Conservation (phyloP, 768 basidiomycete species). For the Termitomyces sp. region DNA sequence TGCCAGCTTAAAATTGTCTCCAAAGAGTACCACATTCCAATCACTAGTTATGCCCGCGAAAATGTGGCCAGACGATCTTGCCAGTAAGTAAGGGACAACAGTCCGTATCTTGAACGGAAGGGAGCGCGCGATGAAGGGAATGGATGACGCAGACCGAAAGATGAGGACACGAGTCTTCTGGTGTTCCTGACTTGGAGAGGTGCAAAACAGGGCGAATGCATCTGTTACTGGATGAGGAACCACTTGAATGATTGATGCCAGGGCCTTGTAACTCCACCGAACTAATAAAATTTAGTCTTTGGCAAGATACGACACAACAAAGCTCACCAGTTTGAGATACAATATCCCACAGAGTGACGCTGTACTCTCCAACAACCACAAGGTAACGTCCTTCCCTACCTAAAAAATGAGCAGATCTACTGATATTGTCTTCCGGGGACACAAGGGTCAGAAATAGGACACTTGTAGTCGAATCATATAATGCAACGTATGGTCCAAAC, state of each 20-base stretch:
- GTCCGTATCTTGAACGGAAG: conserved; percentile 64
- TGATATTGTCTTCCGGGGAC: conserved; percentile 44
- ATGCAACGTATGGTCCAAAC: conserved; percentile 56
- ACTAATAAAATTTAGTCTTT: conserved; percentile 31
- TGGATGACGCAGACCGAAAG: conserved; percentile 40
- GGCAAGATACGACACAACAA: neutral
- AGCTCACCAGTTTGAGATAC: conserved; percentile 53
- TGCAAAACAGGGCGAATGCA: conserved; percentile 54
- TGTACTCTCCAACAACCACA: conserved; percentile 40
- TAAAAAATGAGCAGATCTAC: conserved; percentile 54
- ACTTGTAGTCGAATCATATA: conserved; percentile 71
- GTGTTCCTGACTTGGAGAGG: conserved; percentile 21
- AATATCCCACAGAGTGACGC: conserved; percentile 71
- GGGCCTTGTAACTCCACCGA: conserved; percentile 46
- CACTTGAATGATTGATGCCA: conserved; percentile 34
- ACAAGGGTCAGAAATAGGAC: conserved; percentile 54
- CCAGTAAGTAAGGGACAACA: conserved; percentile 30
- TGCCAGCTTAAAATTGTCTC: conserved; percentile 43
- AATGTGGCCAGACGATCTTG: conserved; percentile 35
- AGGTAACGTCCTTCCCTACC: conserved; percentile 71
- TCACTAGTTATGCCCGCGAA: conserved; percentile 66
- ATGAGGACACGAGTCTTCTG: conserved; percentile 37
- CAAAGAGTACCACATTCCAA: conserved; percentile 65
- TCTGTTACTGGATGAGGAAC: conserved; percentile 52
- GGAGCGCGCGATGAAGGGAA: conserved; percentile 33